These are phyloP conservation scores for Rhododendron kiyosumense DNA, from an alignment of 148 eudicot species.

Conservation along the genomic window DNA sequence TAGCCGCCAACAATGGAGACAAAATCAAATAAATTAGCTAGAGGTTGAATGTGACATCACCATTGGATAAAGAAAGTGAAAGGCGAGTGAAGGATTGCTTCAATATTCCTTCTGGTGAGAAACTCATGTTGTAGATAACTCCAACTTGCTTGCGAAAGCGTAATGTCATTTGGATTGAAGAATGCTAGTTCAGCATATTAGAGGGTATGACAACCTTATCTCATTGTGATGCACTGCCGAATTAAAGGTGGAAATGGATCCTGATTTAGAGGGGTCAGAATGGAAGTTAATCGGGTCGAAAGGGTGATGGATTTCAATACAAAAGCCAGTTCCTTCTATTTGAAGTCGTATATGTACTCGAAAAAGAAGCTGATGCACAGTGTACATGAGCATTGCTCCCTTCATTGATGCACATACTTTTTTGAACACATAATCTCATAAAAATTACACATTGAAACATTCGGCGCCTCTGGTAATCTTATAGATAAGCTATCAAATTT, in stretches of 20 bases:
- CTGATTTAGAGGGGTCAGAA: neutral
- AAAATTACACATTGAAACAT: neutral
- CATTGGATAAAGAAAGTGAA: constrained; percentile 19
- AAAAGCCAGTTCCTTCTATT: too few relatives aligned
- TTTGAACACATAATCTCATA: neutral
- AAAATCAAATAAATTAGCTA: neutral
- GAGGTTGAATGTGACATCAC: neutral
- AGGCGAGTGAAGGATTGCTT: constrained; percentile 10
- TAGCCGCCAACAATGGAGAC: neutral
- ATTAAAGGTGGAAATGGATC: neutral
- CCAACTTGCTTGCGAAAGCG: neutral
- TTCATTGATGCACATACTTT: neutral
- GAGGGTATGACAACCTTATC: neutral
- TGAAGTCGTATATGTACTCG: too few relatives aligned
- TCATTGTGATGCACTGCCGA: neutral
- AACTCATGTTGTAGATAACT: constrained; percentile 1
- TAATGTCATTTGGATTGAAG: neutral
- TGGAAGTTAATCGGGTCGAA: too few relatives aligned
- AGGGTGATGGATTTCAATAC: too few relatives aligned
- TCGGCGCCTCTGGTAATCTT: neutral
- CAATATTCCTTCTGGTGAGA: neutral
- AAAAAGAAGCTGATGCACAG: too few relatives aligned
- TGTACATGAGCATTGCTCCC: neutral
- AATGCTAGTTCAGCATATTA: neutral
- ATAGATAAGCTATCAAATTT: neutral